Percentiles rank a stretch among this genome's conserved stretches.
Conservation (phyloP, 2,329 filamentous ascomycete species). For the Pseudopithomyces chartarum region DNA sequence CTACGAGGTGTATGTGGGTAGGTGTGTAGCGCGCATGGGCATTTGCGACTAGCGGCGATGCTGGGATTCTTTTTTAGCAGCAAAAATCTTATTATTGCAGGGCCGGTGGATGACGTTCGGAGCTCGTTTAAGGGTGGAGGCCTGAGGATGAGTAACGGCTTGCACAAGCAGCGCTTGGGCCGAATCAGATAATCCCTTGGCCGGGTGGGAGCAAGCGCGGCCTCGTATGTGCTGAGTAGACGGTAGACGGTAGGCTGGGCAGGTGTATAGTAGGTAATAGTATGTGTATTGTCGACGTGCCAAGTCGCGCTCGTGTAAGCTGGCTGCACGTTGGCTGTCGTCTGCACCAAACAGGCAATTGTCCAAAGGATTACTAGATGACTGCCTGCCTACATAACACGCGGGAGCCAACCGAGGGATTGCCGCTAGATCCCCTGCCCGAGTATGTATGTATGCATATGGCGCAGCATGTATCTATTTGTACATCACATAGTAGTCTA, state of each 20-base stretch:
- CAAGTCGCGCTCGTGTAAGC: neutral
- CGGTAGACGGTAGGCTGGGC: slow-evolving; percentile 17
- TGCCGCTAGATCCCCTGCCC: slow-evolving; percentile 4
- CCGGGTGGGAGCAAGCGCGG: neutral
- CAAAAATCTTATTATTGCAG: slow-evolving; percentile 9
- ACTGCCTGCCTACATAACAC: neutral
- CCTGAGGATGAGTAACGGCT: slow-evolving; percentile 6
- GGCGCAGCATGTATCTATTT: neutral
- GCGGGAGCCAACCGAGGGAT: slow-evolving; percentile 8
- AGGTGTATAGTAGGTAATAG: slow-evolving; percentile 9
- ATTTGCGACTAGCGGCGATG: slow-evolving; percentile 1
- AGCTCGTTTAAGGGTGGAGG: slow-evolving; percentile 7
- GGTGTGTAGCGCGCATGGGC: slow-evolving; percentile 17
- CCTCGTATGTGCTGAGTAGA: neutral
- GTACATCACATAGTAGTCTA: no score
- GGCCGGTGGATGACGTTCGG: slow-evolving; percentile 2
- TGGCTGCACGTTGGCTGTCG: neutral
- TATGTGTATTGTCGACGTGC: neutral
- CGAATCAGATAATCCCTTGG: neutral
- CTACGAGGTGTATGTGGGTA: slow-evolving; percentile 5
- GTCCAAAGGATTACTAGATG: neutral
- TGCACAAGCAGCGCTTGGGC: neutral
- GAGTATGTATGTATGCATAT: neutral
- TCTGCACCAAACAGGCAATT: slow-evolving; percentile 8
- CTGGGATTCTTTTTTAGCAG: neutral